Evolutionary conservation across 495 filamentous ascomycete species (phyloP), one percentile per base, ranked within the genome.

Genomic region (Penicillium riverlandense): DNA sequence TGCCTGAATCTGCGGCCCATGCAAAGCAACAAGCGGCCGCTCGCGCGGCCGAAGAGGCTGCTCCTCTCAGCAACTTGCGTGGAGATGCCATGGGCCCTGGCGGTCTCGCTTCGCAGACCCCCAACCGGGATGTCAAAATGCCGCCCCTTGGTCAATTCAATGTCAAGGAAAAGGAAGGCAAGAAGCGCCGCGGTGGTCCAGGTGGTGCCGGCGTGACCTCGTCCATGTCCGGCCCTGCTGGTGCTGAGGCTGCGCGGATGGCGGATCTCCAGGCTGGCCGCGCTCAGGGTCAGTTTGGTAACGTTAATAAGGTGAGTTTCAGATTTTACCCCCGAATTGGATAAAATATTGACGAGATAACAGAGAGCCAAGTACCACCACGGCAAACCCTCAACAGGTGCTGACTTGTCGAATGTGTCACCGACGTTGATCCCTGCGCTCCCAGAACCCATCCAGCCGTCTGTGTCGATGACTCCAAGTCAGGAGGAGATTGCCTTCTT

Each of bases 121-220:
- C 75, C 14, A 70, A 64, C 29, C 67, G 75, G n/a, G 73, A 79
- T 35, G 64, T 77, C 36, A 89, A 89, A 64, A 83, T 94, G 76
- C 94, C 94, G 30, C 91, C 90, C 29, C 80, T 99, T 31, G 94
- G 94, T 35, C 92, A 95, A 49, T 99, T 99, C 61, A 90, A 88
- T 49, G 82, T 80, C 10, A 70, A 72, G 32, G 69, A 72, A 35
- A 88, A 96, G 52, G 82, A 88, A 33, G 86, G 65, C 62, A 96
- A 95, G 66, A 91, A 95, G 59, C 81, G 83, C 44, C 72, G 84
- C 11, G 75, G 70, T 27, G 74, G 66, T 10, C 57, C 65, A 29
- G 63, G 59, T 30, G 69, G 56, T 44, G 59, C 54, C 13, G 49
- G 45, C 30, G 44, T 62, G 11, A 54, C 58, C 10, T 47, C 59